These are phyloP conservation scores for Phtheirospermum japonicum DNA, from an alignment of 257 asterid species.

Conservation along the genomic window DNA sequence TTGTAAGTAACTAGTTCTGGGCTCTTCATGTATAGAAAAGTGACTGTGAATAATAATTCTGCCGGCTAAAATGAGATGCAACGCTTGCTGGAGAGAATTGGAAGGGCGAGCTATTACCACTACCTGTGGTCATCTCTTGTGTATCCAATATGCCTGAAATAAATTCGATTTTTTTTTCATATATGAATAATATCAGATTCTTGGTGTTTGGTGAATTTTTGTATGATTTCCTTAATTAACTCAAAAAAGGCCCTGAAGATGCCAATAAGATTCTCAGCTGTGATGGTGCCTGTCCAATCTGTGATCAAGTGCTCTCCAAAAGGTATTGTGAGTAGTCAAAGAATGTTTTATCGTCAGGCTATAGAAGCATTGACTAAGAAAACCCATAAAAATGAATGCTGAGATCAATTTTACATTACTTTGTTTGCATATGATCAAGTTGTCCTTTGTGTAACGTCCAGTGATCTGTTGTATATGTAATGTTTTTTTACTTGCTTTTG, in stretches of 20 bases:
- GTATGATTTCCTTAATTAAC: slow-evolving; percentile 49
- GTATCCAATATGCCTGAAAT: slow-evolving; percentile 51
- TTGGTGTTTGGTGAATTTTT: slow-evolving; percentile 14
- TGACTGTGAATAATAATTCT: slow-evolving; percentile 19
- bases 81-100: slow-evolving; percentile 93
- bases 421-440: background rate
- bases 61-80: slow-evolving; percentile 78
- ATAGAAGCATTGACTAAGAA: background rate
- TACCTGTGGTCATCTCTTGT: slow-evolving; percentile 86
- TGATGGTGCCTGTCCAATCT: slow-evolving; percentile 90
- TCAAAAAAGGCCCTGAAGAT: slow-evolving; percentile 66
- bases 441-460: slow-evolving; percentile 10
- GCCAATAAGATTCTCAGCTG: slow-evolving; percentile 70
- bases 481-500: slow-evolving; percentile 21
- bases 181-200: slow-evolving; percentile 6
- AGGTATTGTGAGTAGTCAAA: slow-evolving; percentile 41
- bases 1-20: slow-evolving; percentile 17
- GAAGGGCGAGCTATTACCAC: slow-evolving; percentile 86
- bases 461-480: slow-evolving; percentile 18
- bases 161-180: background rate
- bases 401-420: slow-evolving; percentile 5
- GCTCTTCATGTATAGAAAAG: slow-evolving; percentile 2
- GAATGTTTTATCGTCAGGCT: slow-evolving; percentile 3
- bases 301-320: slow-evolving; percentile 94
- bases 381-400: background rate